Conservation (phyloP, 345 rosid species). For the Gossypium ekmanianum region DNA sequence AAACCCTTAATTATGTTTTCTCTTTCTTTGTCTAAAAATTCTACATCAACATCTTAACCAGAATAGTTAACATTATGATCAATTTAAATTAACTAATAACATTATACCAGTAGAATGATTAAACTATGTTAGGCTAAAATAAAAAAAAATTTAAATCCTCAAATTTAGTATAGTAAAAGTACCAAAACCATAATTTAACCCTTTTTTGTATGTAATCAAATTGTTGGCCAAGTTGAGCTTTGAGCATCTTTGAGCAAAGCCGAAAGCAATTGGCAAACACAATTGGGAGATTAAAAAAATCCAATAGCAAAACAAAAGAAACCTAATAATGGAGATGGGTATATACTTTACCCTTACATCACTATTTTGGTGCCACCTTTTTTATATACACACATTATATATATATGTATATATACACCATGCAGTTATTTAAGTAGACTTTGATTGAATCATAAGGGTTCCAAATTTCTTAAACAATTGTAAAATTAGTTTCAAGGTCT, state of each 20-base stretch:
- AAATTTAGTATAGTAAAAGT: background rate
- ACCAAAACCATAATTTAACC: background rate
- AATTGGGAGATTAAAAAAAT: slow-evolving; percentile 14
- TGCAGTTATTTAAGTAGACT: slow-evolving; percentile 3
- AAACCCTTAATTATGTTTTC: too few relatives aligned
- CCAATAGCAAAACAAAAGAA: slow-evolving; percentile 14
- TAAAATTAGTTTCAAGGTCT: background rate
- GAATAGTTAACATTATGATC: too few relatives aligned
- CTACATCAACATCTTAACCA: too few relatives aligned
- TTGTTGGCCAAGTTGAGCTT: background rate
- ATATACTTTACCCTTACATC: background rate
- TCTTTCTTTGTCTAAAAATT: too few relatives aligned
- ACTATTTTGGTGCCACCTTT: slow-evolving; percentile 4
- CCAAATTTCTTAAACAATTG: background rate
- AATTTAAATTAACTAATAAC: too few relatives aligned
- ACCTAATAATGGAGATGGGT: slow-evolving; percentile 23
- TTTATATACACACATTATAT: background rate
- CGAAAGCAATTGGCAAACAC: slow-evolving; percentile 1
- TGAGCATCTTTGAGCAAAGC: background rate
- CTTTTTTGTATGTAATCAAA: background rate
- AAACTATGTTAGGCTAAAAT: background rate
- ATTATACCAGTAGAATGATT: background rate
- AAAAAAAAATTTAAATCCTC: background rate
- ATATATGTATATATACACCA: slow-evolving; percentile 17
- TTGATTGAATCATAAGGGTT: slow-evolving; percentile 3